Evolutionary conservation across 2,329 filamentous ascomycete species (phyloP), one percentile per base, ranked within the genome.

Genomic region (Beauveria australis): DNA sequence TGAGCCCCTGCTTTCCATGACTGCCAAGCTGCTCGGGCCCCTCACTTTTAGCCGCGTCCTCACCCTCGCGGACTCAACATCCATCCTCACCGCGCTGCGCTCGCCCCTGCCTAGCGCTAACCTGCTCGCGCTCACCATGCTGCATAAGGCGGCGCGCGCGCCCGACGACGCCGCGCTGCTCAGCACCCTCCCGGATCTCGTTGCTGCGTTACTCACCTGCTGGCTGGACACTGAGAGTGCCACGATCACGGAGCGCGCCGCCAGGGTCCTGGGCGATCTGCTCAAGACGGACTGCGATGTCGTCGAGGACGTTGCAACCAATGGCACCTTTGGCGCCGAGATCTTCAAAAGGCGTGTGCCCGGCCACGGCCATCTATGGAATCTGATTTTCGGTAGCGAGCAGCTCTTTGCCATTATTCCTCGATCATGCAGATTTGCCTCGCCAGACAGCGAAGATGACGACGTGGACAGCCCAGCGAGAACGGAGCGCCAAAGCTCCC

Each of bases 81-180:
- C 78, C 16, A 69, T 87, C 3, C 71, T 83, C 53, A 74, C 75
- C 43, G 83, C 83, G 26, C 74, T 87, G 18, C 70, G 71, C 52
- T 84, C 83, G 1, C 78, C 81, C 1, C 74, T 81, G 0, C 77
- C 82, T 0, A 79, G 81, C 2, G 81, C 81, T 33, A 84, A 84
- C 67, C 72, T 85, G 18, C 79, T 87, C 26, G 83, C 78, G 66
- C 75, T 87, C 65, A 72, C 77, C 58, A 75, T 87, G 59, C 67
- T 87, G 30, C 74, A 80, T 62, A 87, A 86, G 66, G 83, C 82
- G 4, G 72, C 79, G 24, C 68, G 70, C 18, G 73, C 73, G 3
- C 76, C 81, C 14, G 69, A 74, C 55, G 79, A 84, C 54, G 77
- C 78, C 37, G 76, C 78, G 43, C 76, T 80, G 40, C 70, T 87